Conservation (phyloP, 805 yeast species). For the Nakazawaea holstii region DNA sequence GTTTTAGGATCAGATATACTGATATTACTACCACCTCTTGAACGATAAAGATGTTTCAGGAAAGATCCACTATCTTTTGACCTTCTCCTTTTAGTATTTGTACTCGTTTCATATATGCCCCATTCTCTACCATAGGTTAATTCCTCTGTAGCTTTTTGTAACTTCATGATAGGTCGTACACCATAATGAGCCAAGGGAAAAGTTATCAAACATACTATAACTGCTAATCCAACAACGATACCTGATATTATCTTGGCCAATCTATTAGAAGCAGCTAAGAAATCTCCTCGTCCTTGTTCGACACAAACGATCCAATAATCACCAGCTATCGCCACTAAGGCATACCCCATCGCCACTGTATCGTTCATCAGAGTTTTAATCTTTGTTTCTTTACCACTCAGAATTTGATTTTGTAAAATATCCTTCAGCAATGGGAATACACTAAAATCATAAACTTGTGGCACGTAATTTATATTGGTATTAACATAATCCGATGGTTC, state of each 20-base stretch:
- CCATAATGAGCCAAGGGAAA: slow-evolving; percentile 82
- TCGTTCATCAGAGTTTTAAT: slow-evolving; percentile 29
- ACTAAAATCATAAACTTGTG: slow-evolving; percentile 14
- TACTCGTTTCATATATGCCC: slow-evolving; percentile 6
- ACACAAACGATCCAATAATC: slow-evolving; percentile 71
- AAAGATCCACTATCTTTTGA: background rate
- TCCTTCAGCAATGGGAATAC: slow-evolving; percentile 27
- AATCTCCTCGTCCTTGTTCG: slow-evolving; percentile 53
- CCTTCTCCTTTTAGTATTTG: background rate
- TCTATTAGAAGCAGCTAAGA: slow-evolving; percentile 55
- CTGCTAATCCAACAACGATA: slow-evolving; percentile 74
- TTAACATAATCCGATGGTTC: slow-evolving; percentile 26
- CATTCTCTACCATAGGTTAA: slow-evolving; percentile 40
- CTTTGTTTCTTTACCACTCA: slow-evolving; percentile 36
- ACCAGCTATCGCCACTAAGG: slow-evolving; percentile 36
- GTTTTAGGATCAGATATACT: background rate
- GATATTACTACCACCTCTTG: slow-evolving; percentile 16
- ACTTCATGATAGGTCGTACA: slow-evolving; percentile 72
- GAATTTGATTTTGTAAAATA: slow-evolving; percentile 25
- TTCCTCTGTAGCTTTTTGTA: slow-evolving; percentile 79
- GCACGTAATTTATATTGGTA: slow-evolving; percentile 20
- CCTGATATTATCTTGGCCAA: slow-evolving; percentile 69
- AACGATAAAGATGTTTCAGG: slow-evolving; percentile 21
- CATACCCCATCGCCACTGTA: slow-evolving; percentile 52
- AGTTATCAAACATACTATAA: slow-evolving; percentile 66